A percentile compares a stretch with the other conserved stretches of the same genome.
Conservation (phyloP, 345 rosid genomes). For the Melastoma malabathricum region DNA sequence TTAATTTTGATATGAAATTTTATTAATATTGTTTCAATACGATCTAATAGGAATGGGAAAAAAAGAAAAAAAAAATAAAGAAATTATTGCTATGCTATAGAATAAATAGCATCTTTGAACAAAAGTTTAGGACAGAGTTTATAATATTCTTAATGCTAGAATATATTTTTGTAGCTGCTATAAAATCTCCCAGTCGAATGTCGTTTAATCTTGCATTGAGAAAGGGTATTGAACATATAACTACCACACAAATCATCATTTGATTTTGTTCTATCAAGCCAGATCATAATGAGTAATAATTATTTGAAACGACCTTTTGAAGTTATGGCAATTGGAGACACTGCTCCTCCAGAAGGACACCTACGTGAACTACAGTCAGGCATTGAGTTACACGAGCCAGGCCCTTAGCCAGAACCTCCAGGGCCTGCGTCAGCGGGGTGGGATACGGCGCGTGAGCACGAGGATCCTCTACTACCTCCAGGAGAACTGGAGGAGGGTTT, state of each 20-base stretch:
- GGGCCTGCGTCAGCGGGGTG: constrained; percentile 50
- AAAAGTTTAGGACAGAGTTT: not conserved
- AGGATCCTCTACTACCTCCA: constrained; percentile 44
- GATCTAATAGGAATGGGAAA: too few species aligned
- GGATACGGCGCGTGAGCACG: constrained; percentile 43
- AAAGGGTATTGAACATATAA: too few species aligned
- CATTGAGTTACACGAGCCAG: constrained; percentile 94
- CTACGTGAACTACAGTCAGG: constrained; percentile 87
- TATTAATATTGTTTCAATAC: too few species aligned
- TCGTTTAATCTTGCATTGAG: too few species aligned
- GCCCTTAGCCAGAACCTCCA: constrained; percentile 95
- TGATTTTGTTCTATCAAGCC: too few species aligned
- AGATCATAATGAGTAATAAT: too few species aligned
- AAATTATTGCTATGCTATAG: not conserved
- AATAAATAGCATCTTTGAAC: constrained; percentile 1
- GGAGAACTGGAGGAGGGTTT: constrained; percentile 90
- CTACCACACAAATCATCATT: too few species aligned
- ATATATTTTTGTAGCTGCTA: too few species aligned
- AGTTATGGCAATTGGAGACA: constrained; percentile 99
- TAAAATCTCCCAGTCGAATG: too few species aligned
- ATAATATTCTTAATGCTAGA: too few species aligned
- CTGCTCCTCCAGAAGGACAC: constrained; percentile 93
- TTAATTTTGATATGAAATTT: too few species aligned
- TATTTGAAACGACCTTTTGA: constrained; percentile 6
- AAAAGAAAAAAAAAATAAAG: not conserved